A percentile compares a stretch with the other conserved stretches of the same genome.
Conservation (phyloP, 2,329 filamentous ascomycete species). For the Aciculosporium take region DNA sequence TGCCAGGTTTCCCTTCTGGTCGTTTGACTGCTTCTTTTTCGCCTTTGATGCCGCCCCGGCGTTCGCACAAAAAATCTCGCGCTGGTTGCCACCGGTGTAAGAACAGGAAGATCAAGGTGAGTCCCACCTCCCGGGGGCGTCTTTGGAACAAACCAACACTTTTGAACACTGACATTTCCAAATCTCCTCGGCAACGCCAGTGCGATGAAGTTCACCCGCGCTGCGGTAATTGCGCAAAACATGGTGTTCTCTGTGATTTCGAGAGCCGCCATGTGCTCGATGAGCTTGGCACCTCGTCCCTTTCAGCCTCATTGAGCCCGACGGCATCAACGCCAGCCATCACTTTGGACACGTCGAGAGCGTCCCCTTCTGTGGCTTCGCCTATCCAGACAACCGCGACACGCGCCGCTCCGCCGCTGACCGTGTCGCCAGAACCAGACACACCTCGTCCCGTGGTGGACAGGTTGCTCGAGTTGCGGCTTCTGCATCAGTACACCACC, state of each 20-base stretch:
- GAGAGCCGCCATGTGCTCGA: slow-evolving; percentile 35
- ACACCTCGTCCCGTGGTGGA: slow-evolving; percentile 23
- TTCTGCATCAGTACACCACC: slow-evolving; percentile 52
- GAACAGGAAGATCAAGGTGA: slow-evolving; percentile 54
- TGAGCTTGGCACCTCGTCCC: slow-evolving; percentile 26
- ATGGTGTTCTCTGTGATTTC: slow-evolving; percentile 53
- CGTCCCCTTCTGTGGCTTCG: slow-evolving; percentile 13
- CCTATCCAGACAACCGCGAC: slow-evolving; percentile 21
- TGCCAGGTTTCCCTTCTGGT: slow-evolving; percentile 14
- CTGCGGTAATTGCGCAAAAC: slow-evolving; percentile 53
- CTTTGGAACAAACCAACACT: not conserved
- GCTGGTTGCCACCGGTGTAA: slow-evolving; percentile 54
- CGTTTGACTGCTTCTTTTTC: slow-evolving; percentile 12
- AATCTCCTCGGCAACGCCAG: slow-evolving; percentile 17
- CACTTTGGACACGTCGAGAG: not conserved
- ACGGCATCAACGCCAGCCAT: slow-evolving; percentile 8
- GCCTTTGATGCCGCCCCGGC: slow-evolving; percentile 43
- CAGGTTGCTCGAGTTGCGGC: slow-evolving; percentile 43
- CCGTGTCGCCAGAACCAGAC: slow-evolving; percentile 12
- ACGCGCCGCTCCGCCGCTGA: slow-evolving; percentile 9
- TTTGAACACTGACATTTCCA: not conserved
- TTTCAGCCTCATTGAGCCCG: slow-evolving; percentile 6
- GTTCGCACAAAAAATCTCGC: slow-evolving; percentile 57
- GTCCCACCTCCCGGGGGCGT: not conserved
- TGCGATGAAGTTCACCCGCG: slow-evolving; percentile 53